Conservation (phyloP, 2,329 filamentous ascomycete genomes). For the Lecanicillium sp. region DNA sequence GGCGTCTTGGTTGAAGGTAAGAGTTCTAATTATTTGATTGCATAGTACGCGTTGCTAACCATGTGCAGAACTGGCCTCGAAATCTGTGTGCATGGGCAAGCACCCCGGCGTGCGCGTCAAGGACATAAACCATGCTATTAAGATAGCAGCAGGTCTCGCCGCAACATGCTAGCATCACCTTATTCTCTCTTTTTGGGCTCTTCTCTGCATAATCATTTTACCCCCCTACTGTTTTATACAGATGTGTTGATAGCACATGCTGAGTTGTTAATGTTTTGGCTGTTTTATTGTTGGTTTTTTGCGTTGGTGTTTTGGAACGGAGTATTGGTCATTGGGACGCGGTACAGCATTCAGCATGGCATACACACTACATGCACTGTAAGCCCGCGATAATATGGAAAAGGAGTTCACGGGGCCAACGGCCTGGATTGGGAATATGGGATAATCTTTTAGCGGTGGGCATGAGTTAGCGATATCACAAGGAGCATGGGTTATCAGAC, state of each 20-base stretch:
- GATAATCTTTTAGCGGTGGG: too few relatives aligned
- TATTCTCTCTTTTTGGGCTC: background rate
- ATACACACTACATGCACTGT: background rate
- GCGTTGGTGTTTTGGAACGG: background rate
- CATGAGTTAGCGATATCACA: too few relatives aligned
- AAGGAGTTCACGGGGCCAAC: too few relatives aligned
- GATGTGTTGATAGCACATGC: background rate
- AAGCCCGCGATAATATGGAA: background rate
- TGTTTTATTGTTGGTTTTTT: background rate
- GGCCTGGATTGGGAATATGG: too few relatives aligned
- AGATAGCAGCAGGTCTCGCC: conserved; percentile 16
- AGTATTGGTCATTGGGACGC: background rate
- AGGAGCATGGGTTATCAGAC: too few relatives aligned
- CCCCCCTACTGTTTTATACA: background rate
- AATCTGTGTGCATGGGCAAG: conserved; percentile 30
- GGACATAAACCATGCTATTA: conserved; percentile 27
- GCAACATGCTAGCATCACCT: background rate
- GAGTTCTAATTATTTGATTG: conserved; percentile 2
- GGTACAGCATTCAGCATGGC: background rate
- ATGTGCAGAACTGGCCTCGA: conserved; percentile 24
- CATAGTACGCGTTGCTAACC: background rate
- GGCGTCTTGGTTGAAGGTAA: conserved; percentile 25
- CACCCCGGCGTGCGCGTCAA: conserved; percentile 29
- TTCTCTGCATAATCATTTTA: background rate
- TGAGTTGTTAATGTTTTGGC: background rate